phyloP scores from a whole-genome alignment of 2,329 filamentous ascomycete genomes.

The Botrytis tulipae region DNA sequence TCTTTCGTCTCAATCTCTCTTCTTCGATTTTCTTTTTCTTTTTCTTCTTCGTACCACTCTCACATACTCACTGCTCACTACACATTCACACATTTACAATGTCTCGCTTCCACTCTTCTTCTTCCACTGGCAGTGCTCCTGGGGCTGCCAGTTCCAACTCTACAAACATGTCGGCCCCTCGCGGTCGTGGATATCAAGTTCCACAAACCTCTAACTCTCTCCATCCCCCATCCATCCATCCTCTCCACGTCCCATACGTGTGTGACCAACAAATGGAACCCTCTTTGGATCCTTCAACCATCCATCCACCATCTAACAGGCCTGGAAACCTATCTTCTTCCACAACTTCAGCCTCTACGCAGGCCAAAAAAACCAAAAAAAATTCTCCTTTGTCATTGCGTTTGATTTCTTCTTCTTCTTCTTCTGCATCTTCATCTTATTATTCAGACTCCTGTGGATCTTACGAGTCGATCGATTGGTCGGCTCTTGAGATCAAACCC shows the following conservation, averaged over 20 bases:
- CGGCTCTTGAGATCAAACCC: conserved; percentile 4
- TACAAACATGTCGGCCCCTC: conserved; percentile 5
- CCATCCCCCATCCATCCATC: not conserved
- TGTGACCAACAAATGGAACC: not conserved
- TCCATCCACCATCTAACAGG: not conserved
- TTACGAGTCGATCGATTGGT: conserved; percentile 17
- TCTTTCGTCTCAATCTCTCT: not conserved
- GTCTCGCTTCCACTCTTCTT: conserved; percentile 15
- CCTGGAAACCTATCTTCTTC: conserved; percentile 8
- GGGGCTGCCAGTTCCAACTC: conserved; percentile 6
- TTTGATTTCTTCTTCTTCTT: conserved; percentile 10
- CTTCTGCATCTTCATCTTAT: not conserved
- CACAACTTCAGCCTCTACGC: conserved; percentile 6
- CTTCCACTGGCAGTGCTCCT: conserved; percentile 11
- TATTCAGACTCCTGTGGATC: conserved; percentile 4
- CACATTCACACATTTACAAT: conserved; percentile 1
- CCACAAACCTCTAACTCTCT: conserved; percentile 5
- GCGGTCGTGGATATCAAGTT: conserved; percentile 18
- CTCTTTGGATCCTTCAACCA: conserved; percentile 6
- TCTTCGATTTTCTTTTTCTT: conserved; percentile 5
- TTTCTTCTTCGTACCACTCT: conserved; percentile 8
- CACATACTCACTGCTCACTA: not conserved
- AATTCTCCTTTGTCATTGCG: not conserved
- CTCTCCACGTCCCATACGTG: not conserved
- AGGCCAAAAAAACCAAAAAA: not conserved